Base-by-base conservation (phyloP, 495 filamentous ascomycete species). In the Viridothelium virens region DNA sequence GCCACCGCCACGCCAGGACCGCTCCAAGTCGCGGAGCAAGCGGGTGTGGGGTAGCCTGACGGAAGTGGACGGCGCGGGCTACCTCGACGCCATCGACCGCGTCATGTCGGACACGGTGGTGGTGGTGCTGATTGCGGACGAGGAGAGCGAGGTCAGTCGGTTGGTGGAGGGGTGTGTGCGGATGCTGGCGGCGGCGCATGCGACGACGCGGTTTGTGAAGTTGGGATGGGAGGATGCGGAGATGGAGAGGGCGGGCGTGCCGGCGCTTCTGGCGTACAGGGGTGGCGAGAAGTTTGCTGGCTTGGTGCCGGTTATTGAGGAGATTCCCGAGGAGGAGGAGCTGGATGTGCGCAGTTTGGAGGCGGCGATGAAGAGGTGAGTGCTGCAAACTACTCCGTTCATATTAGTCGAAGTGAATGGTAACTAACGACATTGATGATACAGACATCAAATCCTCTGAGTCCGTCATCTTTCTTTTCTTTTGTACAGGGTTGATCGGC, bases 71-170 rank as follows among this genome's bases (percentile, higher is more conserved):
- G 94, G 91, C 2, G 80, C 84, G 56, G 94, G 92, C 31, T 98
- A 95, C 70, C 83, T 98, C 62, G 92, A 97, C 78, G 95, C 94
- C 62, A 89, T 97, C 71, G 94, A 98, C 79, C 91, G 89, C 75
- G 89, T 92, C 3, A 80, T 85, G 47, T 76, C 86, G 25, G 91
- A 92, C 59, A 91, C 90, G 0, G 82, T 91, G 11, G 92, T 97
- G n/a, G 90, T 97, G 2, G 94, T 98, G 31, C 91, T 90, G 74
- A 90, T 98, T 66, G 96, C 92, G 76, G 91, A 97, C 73, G 87
- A 91, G 67, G 79, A 89, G 84, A 93, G 84, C 56, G 79, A 84
- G 39, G 85, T 92, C 63, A 92, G 89, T 50, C 76, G 81, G 44
- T 80, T 89, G 61, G 87, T 96, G 70, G 91, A 96, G 74, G 85